These are phyloP conservation scores for Plasmopara halstedii DNA, from an alignment of 352 stramenopile species.

Conservation along the genomic window DNA sequence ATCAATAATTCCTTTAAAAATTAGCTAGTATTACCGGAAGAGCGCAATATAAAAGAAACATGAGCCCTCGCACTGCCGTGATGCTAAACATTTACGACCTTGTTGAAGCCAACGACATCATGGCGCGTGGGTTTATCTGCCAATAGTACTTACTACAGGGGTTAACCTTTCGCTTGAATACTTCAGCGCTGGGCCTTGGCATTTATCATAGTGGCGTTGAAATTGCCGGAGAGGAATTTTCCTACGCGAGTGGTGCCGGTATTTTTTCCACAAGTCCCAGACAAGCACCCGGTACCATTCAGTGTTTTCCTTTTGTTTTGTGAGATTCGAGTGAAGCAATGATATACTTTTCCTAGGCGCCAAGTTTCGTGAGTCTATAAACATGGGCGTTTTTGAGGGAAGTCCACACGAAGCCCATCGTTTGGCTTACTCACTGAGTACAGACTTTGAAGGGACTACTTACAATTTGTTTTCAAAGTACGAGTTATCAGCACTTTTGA, in stretches of 20 bases:
- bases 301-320: not conserved
- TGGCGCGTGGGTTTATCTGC: constrained; percentile 37
- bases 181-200: constrained; percentile 72
- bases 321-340: not conserved
- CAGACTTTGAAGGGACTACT: constrained; percentile 75
- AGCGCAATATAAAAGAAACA: too few relatives aligned
- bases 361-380: constrained; percentile 83
- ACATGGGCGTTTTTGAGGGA: constrained; percentile 87
- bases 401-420: constrained; percentile 66
- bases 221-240: constrained; percentile 89
- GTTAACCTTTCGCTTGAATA: not conserved
- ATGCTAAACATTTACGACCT: constrained; percentile 92
- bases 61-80: constrained; percentile 62
- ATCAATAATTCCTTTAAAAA: too few relatives aligned
- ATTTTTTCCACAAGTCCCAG: constrained; percentile 78
- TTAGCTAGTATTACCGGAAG: too few relatives aligned
- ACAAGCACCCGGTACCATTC: constrained; percentile 47
- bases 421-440: constrained; percentile 78
- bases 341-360: too few relatives aligned
- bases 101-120: constrained; percentile 87
- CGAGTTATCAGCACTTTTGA: not conserved
- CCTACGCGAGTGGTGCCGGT: constrained; percentile 86
- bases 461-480: constrained; percentile 91
- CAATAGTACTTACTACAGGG: not conserved
- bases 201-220: constrained; percentile 91